Evolutionary conservation across 2,329 filamentous ascomycete species (phyloP).

Genomic region (Penicillium griseofulvum): DNA sequence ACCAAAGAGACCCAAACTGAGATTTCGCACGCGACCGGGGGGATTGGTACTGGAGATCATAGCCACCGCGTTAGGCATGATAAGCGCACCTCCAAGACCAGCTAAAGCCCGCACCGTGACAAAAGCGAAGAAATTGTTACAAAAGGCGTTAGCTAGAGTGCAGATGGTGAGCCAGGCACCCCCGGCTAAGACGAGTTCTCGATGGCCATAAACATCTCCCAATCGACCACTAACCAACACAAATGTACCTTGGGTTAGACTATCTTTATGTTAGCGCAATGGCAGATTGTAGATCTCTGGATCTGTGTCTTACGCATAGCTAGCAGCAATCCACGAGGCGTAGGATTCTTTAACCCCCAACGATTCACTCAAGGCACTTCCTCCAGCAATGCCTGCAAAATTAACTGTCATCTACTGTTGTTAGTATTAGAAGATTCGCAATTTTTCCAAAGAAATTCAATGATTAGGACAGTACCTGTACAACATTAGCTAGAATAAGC

Average conservation of each 20-base stretch:
- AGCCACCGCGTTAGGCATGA: constrained; percentile 55
- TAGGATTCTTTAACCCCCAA: constrained; percentile 20
- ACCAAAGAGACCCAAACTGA: constrained; percentile 49
- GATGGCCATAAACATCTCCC: constrained; percentile 59
- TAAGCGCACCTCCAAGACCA: constrained; percentile 52
- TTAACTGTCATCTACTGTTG: constrained; percentile 27
- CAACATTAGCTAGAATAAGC: constrained; percentile 26
- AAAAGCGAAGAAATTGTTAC: constrained; percentile 44
- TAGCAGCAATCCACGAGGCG: constrained; percentile 29
- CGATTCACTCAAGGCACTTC: constrained; percentile 19
- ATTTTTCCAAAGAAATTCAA: background rate
- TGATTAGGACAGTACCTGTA: constrained; percentile 19
- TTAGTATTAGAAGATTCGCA: background rate
- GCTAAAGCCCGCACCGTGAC: constrained; percentile 47
- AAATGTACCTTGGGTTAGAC: constrained; percentile 56
- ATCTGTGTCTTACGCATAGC: constrained; percentile 21
- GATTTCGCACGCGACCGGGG: constrained; percentile 47
- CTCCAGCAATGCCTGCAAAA: constrained; percentile 27
- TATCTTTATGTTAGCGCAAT: constrained; percentile 15
- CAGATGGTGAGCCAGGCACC: constrained; percentile 56
- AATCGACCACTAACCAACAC: constrained; percentile 58
- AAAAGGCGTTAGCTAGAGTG: constrained; percentile 53
- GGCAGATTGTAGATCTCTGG: background rate
- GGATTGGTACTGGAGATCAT: constrained; percentile 50
- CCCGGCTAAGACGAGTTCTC: constrained; percentile 54